phyloP scores from a whole-genome alignment of 768 basidiomycete species.

The Rhodotorula babjevae region DNA sequence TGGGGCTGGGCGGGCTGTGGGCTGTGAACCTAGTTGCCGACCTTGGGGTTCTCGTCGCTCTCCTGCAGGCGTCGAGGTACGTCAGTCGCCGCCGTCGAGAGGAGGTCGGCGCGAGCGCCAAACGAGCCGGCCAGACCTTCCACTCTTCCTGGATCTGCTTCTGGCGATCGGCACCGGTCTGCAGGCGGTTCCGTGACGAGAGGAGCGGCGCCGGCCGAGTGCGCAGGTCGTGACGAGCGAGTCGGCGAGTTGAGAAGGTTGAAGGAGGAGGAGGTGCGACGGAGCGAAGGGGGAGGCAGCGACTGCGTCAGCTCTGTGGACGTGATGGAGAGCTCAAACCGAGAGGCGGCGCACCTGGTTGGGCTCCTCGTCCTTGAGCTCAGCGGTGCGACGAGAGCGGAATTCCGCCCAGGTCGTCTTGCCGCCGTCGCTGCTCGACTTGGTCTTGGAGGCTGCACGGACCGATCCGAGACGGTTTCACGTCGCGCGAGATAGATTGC shows the following conservation, averaged over 20 bases:
- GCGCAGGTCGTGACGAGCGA: too few relatives aligned
- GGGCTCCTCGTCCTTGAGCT: neutral
- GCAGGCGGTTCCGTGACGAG: neutral
- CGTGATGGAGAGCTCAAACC: too few relatives aligned
- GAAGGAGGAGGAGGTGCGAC: neutral
- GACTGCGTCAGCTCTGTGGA: too few relatives aligned
- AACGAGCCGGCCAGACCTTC: too few relatives aligned
- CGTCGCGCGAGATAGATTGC: too few relatives aligned
- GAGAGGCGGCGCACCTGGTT: neutral
- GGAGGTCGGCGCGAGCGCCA: too few relatives aligned
- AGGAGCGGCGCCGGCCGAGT: too few relatives aligned
- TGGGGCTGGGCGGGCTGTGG: too few relatives aligned
- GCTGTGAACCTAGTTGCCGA: neutral
- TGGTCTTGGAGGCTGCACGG: neutral
- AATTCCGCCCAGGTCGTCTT: neutral
- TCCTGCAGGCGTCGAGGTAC: neutral
- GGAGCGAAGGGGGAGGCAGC: too few relatives aligned
- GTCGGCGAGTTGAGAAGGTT: conserved; percentile 1
- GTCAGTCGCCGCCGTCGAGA: too few relatives aligned
- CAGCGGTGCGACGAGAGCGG: neutral
- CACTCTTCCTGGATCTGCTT: neutral
- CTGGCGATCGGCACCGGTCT: neutral
- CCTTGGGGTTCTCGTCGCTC: neutral
- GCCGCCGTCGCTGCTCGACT: neutral
- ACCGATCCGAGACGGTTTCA: too few relatives aligned